Percentiles rank a stretch among this genome's conserved stretches.
Conservation (phyloP, 2,329 filamentous ascomycete genomes). For the Colletotrichum sp. region DNA sequence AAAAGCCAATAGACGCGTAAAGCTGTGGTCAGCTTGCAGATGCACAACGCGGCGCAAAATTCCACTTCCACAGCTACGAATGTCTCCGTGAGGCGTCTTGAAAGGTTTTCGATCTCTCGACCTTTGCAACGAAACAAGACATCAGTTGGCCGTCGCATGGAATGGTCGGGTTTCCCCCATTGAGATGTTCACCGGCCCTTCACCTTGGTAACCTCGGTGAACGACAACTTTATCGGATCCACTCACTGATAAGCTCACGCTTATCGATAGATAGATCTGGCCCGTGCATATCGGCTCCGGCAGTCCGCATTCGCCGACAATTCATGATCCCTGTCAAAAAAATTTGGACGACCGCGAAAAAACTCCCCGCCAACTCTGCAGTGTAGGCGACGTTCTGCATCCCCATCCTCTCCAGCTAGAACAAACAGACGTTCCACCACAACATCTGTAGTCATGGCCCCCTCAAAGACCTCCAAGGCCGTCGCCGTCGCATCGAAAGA, state of each 20-base stretch:
- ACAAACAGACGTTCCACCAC: not conserved
- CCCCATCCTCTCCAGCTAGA: not conserved
- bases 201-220: not conserved
- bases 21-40: not conserved
- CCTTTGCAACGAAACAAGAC: not conserved
- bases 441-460: constrained; percentile 37
- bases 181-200: not conserved
- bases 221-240: not conserved
- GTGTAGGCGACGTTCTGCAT: not conserved
- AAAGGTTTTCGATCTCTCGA: not conserved
- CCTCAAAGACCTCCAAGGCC: constrained; percentile 48
- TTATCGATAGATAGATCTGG: not conserved
- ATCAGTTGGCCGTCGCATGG: not conserved
- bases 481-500: constrained; percentile 33
- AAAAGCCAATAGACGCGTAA: constrained; percentile 9
- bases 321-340: constrained; percentile 20
- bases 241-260: not conserved
- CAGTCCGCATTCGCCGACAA: constrained; percentile 12
- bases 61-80: not conserved
- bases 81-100: not conserved
- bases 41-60: not conserved
- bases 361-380: constrained; percentile 17
- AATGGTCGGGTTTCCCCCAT: not conserved
- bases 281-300: constrained; percentile 16
- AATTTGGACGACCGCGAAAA: constrained; percentile 18